These are phyloP conservation scores for Poa pratensis DNA, from an alignment of 176 grass and related monocot species.

Conservation along the genomic window DNA sequence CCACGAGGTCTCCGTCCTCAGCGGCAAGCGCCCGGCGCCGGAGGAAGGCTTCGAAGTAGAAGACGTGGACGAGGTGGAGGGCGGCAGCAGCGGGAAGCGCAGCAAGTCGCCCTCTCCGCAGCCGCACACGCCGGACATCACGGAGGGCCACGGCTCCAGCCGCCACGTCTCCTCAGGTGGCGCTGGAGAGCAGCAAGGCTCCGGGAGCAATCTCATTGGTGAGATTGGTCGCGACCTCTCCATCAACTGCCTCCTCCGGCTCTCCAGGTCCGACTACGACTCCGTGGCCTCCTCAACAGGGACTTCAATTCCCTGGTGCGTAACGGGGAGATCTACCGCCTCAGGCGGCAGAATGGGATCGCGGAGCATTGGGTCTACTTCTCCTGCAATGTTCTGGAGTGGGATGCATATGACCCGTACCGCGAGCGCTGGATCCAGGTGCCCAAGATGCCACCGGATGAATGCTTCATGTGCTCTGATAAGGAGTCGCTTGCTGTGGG, in stretches of 20 bases:
- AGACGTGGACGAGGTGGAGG: conserved; percentile 42
- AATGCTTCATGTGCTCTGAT: conserved; percentile 91
- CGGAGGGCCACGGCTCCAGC: conserved; percentile 44
- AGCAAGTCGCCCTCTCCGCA: conserved; percentile 78
- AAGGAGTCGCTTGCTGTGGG: conserved; percentile 96
- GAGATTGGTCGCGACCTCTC: conserved; percentile 75
- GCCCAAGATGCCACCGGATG: conserved; percentile 85
- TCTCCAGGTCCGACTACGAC: conserved; percentile 86
- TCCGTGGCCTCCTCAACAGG: conserved; percentile 71
- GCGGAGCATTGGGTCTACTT: conserved; percentile 94
- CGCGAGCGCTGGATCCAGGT: conserved; percentile 73
- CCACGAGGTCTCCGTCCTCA: conserved; percentile 42
- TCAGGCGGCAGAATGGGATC: conserved; percentile 63
- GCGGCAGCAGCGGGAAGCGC: conserved; percentile 54
- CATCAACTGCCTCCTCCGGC: conserved; percentile 74
- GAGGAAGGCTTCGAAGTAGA: conserved; percentile 51
- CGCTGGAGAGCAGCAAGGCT: conserved; percentile 27
- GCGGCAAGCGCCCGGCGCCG: conserved; percentile 59
- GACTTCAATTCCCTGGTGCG: conserved; percentile 74
- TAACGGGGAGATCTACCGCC: conserved; percentile 78
- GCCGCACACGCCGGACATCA: conserved; percentile 79
- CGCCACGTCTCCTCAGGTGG: conserved; percentile 27
- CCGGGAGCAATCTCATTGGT: conserved; percentile 62
- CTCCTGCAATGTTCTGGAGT: conserved; percentile 85
- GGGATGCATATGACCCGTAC: conserved; percentile 93